phyloP scores from a whole-genome alignment of 345 rosid genomes.

The Jatropha curcas region DNA sequence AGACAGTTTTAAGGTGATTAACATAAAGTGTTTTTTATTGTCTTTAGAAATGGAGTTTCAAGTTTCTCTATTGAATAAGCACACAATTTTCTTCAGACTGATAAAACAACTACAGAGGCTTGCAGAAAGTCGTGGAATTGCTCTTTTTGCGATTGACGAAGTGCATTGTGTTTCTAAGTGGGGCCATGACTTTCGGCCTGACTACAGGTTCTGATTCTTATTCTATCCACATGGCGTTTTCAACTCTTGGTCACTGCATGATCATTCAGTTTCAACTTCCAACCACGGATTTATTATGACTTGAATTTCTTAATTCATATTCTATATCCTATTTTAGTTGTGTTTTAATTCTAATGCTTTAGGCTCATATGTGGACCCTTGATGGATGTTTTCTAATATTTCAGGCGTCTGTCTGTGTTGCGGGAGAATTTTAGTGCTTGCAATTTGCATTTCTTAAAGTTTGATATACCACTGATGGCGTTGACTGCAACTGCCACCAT shows the following conservation, averaged over 20 bases:
- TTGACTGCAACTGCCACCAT: slow-evolving; percentile 90
- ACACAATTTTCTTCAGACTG: slow-evolving; percentile 47
- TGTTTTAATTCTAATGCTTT: not conserved
- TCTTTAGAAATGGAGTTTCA: slow-evolving; percentile 3
- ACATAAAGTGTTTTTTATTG: not conserved
- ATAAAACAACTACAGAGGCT: slow-evolving; percentile 71
- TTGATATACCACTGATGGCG: slow-evolving; percentile 81
- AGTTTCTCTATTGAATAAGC: slow-evolving; percentile 13
- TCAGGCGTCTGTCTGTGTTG: slow-evolving; percentile 68
- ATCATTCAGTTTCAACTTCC: not conserved
- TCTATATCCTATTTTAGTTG: not conserved
- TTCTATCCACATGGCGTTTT: not conserved
- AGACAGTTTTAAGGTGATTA: slow-evolving; percentile 63
- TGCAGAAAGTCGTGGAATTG: slow-evolving; percentile 70
- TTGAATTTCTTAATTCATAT: not conserved
- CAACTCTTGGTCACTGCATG: too few species aligned
- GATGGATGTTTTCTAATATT: slow-evolving; percentile 20
- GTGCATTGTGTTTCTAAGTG: slow-evolving; percentile 93
- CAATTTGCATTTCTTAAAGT: slow-evolving; percentile 54
- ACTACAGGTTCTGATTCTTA: slow-evolving; percentile 52
- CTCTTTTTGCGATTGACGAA: slow-evolving; percentile 89
- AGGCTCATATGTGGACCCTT: not conserved
- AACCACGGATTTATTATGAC: not conserved
- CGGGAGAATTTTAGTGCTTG: slow-evolving; percentile 62
- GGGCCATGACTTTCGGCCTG: slow-evolving; percentile 96